Conservation (phyloP, 345 rosid genomes). For the Hibiscus tridactylites region DNA sequence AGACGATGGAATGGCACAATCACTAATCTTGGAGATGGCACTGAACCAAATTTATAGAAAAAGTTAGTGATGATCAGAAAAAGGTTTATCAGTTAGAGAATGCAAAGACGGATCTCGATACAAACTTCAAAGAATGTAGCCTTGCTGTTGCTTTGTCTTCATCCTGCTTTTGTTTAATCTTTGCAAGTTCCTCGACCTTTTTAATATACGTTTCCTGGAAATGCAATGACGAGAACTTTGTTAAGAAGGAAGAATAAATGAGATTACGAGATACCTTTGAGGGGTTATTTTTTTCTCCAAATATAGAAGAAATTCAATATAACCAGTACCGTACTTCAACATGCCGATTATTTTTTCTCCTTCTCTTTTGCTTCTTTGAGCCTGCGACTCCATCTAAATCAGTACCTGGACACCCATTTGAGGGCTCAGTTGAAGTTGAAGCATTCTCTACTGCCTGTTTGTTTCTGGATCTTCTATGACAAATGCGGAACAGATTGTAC, state of each 20-base stretch:
- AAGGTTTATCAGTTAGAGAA: background rate
- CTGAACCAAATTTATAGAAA: constrained; percentile 18
- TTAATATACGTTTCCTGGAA: constrained; percentile 39
- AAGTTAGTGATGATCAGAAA: constrained; percentile 8
- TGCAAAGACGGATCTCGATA: constrained; percentile 2
- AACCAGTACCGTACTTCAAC: constrained; percentile 17
- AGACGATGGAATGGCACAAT: constrained; percentile 20
- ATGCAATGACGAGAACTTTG: constrained; percentile 7
- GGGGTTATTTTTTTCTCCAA: background rate
- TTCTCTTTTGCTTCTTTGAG: constrained; percentile 19
- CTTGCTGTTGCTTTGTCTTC: constrained; percentile 54
- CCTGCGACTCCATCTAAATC: background rate
- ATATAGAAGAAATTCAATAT: background rate
- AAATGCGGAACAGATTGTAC: background rate
- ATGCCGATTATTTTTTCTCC: constrained; percentile 11
- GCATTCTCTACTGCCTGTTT: constrained; percentile 8
- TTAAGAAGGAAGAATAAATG: background rate
- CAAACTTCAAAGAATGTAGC: constrained; percentile 71
- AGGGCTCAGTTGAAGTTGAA: constrained; percentile 13
- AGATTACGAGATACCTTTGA: background rate
- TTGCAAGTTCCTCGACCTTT: constrained; percentile 56
- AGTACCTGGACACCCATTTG: constrained; percentile 9
- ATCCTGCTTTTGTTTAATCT: constrained; percentile 71
- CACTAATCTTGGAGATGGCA: constrained; percentile 25
- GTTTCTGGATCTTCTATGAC: background rate